phyloP scores from a whole-genome alignment of 2,329 filamentous ascomycete species.

The Aspergillus sp. region DNA sequence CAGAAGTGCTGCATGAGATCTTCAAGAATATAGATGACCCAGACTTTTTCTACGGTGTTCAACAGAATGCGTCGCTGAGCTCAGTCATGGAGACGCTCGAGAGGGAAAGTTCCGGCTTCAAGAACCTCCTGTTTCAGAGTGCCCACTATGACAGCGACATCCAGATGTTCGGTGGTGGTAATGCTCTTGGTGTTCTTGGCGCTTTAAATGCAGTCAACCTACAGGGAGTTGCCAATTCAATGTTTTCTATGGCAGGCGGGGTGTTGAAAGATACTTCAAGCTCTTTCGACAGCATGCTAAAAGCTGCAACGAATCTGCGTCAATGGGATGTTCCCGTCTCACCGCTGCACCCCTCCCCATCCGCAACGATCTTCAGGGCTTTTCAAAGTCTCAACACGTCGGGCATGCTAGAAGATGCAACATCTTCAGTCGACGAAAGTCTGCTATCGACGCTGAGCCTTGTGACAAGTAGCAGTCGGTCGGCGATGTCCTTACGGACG shows the following conservation, averaged over 20 bases:
- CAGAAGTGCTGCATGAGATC: slow-evolving; percentile 72
- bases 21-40: slow-evolving; percentile 94
- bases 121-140: slow-evolving; percentile 85
- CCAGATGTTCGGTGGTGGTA: slow-evolving; percentile 55
- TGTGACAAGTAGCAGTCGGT: slow-evolving; percentile 35
- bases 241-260: slow-evolving; percentile 65
- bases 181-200: slow-evolving; percentile 69
- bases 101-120: slow-evolving; percentile 83
- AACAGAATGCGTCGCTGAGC: slow-evolving; percentile 71
- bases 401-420: slow-evolving; percentile 54
- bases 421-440: slow-evolving; percentile 61
- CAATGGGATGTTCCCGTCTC: slow-evolving; percentile 89
- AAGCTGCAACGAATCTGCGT: slow-evolving; percentile 77
- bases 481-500: slow-evolving; percentile 48
- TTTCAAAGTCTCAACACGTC: slow-evolving; percentile 77
- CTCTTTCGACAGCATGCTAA: slow-evolving; percentile 70
- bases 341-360: slow-evolving; percentile 58
- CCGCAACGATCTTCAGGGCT: slow-evolving; percentile 72
- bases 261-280: slow-evolving; percentile 48
- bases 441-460: slow-evolving; percentile 48
- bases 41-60: slow-evolving; percentile 90
- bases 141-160: slow-evolving; percentile 88
- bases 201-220: slow-evolving; percentile 79
- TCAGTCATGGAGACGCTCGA: slow-evolving; percentile 80
- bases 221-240: slow-evolving; percentile 77